A percentile compares a stretch with the other conserved stretches of the same genome.
phyloP scores from a whole-genome alignment of 305 asterid genomes.

The Solanum hybrid region DNA sequence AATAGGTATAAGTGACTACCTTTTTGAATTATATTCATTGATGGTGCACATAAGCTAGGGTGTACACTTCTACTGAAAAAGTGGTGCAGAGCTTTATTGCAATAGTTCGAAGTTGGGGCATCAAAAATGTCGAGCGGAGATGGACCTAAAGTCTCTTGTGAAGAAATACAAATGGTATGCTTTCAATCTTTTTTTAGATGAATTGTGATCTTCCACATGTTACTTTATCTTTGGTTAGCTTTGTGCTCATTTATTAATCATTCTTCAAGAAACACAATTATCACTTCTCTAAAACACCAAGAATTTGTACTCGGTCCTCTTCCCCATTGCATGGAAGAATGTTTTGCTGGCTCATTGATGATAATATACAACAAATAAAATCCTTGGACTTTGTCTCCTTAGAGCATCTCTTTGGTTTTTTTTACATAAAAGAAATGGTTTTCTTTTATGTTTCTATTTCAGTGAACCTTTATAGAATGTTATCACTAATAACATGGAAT shows the following conservation, averaged over 20 bases:
- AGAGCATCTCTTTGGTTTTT: not conserved
- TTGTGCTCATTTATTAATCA: not conserved
- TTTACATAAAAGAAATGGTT: not conserved
- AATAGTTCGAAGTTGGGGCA: not conserved
- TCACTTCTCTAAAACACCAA: not conserved
- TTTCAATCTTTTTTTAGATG: slow-evolving; percentile 4
- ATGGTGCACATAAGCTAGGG: not conserved
- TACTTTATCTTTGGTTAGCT: not conserved
- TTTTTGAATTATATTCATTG: not conserved
- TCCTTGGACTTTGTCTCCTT: not conserved
- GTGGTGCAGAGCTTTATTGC: not conserved
- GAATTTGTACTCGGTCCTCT: not conserved
- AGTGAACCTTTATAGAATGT: not conserved
- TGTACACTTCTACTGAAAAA: not conserved
- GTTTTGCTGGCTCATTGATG: not conserved
- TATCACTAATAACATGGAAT: not conserved
- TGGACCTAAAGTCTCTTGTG: slow-evolving; percentile 41
- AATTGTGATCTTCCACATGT: not conserved
- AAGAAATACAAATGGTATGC: slow-evolving; percentile 65
- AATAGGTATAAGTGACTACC: not conserved
- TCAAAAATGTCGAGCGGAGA: slow-evolving; percentile 56
- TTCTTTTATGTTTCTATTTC: not conserved
- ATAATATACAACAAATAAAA: not conserved
- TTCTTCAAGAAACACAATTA: not conserved
- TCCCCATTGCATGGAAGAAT: not conserved